These are phyloP conservation scores for Citrullus amarus DNA, from an alignment of 306 rosid species.

Conservation along the genomic window DNA sequence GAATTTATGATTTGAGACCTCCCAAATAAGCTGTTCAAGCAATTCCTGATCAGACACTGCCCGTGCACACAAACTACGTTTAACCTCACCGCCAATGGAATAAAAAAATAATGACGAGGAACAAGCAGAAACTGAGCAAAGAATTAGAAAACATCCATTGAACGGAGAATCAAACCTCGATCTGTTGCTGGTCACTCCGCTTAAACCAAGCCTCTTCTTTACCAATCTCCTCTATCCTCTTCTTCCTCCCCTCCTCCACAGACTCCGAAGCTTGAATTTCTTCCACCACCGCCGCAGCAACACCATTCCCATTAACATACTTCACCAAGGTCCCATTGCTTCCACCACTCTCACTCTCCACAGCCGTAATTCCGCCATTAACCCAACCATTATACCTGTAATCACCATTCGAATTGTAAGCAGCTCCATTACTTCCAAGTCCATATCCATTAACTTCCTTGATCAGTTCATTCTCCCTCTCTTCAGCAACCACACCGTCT, in stretches of 20 bases:
- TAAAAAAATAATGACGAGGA: not conserved
- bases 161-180: slow-evolving; percentile 38
- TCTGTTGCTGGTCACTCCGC: slow-evolving; percentile 20
- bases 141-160: slow-evolving; percentile 6
- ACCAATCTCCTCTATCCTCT: slow-evolving; percentile 85
- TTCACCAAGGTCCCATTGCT: slow-evolving; percentile 49
- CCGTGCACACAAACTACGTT: not conserved
- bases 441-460: slow-evolving; percentile 36
- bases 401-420: slow-evolving; percentile 12
- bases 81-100: not conserved
- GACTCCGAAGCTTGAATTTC: slow-evolving; percentile 22
- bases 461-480: slow-evolving; percentile 25
- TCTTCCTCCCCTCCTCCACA: slow-evolving; percentile 79
- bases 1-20: not conserved
- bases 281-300: slow-evolving; percentile 23
- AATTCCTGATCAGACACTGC: not conserved
- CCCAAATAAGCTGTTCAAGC: not conserved
- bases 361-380: slow-evolving; percentile 26
- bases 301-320: slow-evolving; percentile 63
- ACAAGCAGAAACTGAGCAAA: not conserved
- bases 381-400: slow-evolving; percentile 27
- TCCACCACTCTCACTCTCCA: slow-evolving; percentile 30
- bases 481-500: slow-evolving; percentile 44
- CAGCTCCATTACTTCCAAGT: slow-evolving; percentile 60
- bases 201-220: slow-evolving; percentile 96